Evolutionary conservation across 2,329 filamentous ascomycete species (phyloP), one percentile per base, ranked within the genome.

Genomic region (Teratosphaeria nubilosa): DNA sequence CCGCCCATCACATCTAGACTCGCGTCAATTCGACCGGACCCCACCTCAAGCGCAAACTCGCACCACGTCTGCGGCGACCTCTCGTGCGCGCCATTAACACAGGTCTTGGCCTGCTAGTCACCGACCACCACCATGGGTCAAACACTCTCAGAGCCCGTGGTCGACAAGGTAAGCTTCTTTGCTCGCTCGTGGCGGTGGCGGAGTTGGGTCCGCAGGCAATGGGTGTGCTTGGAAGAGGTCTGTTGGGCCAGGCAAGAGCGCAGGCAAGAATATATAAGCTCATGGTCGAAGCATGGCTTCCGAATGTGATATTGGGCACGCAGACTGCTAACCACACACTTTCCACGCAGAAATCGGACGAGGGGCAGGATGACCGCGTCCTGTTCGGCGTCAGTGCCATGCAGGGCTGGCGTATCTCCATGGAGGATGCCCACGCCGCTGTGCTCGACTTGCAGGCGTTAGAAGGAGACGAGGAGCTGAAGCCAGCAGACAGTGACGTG

Each of bases 361-460:
- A 86, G 73, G 91, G 91, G 76, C 86, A 90, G 78, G 91, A 97
- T 88, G 91, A 95, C 65, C 86, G 90, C 73, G 85, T 96, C 73
- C 77, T 94, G 73, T 99, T 89, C 76, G 94, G 94, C 72, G 86
- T 97, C 65, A 99, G 94, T 65, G 91, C 91, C 76, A 99, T 99
- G 94, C 94, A 99, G 78, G 94, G 94, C 80, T 99, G 94, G 94
- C 88, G 94, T 78, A 97, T 99, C 78, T 96, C 90, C 80, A 99
- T 99, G 94, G 94, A 99, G 76, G 94, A 99, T 74, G 86, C 94
- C 63, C 94, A 99, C 78, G 90, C 89, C 62, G 83, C 88, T 58
- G 79, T 97, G 56, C 87, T 99, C 72, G 90, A 97, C 75, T 84
- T 97, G 66, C 84, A 94, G 70, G 79, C 84, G 61, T 78, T 80